phyloP scores from a whole-genome alignment of 1,284 basidiomycete species.

The Ustilago cynodontis region DNA sequence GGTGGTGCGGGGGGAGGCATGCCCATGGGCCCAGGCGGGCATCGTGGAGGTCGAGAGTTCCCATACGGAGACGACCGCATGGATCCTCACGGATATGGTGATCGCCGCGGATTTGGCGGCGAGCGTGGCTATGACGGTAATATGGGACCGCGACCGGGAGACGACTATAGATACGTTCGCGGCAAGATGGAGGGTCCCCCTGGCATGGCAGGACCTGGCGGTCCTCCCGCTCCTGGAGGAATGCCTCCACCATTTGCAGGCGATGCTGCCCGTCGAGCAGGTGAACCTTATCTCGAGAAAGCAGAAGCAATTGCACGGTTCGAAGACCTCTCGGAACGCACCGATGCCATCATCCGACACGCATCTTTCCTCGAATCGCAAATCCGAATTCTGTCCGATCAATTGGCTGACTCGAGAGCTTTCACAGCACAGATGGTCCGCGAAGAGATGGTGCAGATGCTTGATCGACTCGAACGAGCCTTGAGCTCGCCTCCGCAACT shows the following conservation, averaged over 20 bases:
- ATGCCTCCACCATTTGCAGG: conserved; percentile 17
- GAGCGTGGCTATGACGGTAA: conserved; percentile 23
- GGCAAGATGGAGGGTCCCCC: conserved; percentile 28
- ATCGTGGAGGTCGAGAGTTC: conserved; percentile 31
- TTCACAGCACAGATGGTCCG: conserved; percentile 30
- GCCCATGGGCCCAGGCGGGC: conserved; percentile 20
- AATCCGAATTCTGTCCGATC: conserved; percentile 55
- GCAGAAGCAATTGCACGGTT: conserved; percentile 45
- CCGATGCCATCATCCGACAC: conserved; percentile 65
- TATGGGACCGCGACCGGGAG: conserved; percentile 10
- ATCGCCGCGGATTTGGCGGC: conserved; percentile 24
- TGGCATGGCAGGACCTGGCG: conserved; percentile 4
- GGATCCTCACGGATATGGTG: conserved; percentile 26
- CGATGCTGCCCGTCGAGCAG: conserved; percentile 15
- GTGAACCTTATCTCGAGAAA: conserved; percentile 24
- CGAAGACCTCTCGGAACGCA: conserved; percentile 63
- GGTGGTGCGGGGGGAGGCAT: conserved; percentile 10
- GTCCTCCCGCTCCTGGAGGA: conserved; percentile 8
- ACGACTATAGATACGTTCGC: conserved; percentile 43
- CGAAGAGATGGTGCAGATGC: conserved; percentile 41
- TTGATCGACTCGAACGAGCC: conserved; percentile 38
- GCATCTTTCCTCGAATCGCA: conserved; percentile 62
- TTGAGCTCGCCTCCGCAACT: conserved; percentile 24
- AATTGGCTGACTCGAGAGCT: conserved; percentile 46
- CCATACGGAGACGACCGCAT: conserved; percentile 40